Conservation (phyloP, 2,329 filamentous ascomycete species). For the Nemania abortiva region DNA sequence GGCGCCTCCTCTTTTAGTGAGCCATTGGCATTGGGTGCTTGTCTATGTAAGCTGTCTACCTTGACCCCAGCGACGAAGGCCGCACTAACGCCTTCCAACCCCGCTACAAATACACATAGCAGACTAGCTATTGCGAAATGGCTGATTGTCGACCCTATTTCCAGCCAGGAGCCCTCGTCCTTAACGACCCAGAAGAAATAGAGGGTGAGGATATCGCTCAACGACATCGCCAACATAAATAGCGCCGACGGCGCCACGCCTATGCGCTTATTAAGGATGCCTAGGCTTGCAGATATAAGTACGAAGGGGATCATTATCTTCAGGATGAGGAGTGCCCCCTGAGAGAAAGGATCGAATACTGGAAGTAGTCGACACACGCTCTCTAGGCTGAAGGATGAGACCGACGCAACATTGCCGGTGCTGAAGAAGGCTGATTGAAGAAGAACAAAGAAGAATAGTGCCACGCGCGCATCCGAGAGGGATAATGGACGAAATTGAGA, state of each 20-base stretch:
- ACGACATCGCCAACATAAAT: slow-evolving; percentile 94
- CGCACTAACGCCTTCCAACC: slow-evolving; percentile 86
- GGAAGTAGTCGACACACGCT: slow-evolving; percentile 89
- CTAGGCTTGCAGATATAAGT: slow-evolving; percentile 92
- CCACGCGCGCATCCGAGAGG: slow-evolving; percentile 86
- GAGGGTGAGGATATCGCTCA: slow-evolving; percentile 90
- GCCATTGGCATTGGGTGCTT: slow-evolving; percentile 27
- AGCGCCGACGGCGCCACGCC: slow-evolving; percentile 88
- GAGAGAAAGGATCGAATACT: slow-evolving; percentile 92
- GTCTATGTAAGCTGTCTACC: slow-evolving; percentile 58
- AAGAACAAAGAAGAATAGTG: slow-evolving; percentile 94
- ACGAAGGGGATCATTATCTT: slow-evolving; percentile 96
- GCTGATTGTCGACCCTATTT: slow-evolving; percentile 96
- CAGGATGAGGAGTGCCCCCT: slow-evolving; percentile 85
- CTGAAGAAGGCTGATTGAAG: slow-evolving; percentile 97
- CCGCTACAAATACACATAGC: slow-evolving; percentile 90
- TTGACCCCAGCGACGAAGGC: slow-evolving; percentile 84
- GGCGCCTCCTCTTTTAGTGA: slow-evolving; percentile 28
- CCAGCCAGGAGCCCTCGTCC: slow-evolving; percentile 96
- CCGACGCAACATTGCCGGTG: slow-evolving; percentile 93
- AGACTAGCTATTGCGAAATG: slow-evolving; percentile 94
- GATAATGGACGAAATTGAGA: slow-evolving; percentile 72
- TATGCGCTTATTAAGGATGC: slow-evolving; percentile 86
- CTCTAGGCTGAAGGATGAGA: slow-evolving; percentile 94
- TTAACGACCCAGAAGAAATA: slow-evolving; percentile 98